These are phyloP conservation scores for Chrysanthemum makinoi DNA, from an alignment of 129 eudicot species.

Conservation along the genomic window DNA sequence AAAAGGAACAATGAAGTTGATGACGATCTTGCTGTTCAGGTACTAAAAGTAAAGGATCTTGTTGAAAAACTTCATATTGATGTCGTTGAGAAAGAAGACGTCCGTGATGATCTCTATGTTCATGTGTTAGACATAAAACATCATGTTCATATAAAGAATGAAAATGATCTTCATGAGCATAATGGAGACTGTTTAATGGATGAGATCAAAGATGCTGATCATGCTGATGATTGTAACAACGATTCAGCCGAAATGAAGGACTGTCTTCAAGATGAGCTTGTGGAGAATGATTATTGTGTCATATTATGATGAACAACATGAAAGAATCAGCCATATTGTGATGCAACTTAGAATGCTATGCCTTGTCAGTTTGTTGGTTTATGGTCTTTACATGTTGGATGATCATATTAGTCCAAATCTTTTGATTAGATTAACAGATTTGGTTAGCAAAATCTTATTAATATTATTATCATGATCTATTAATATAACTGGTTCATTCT, in stretches of 20 bases:
- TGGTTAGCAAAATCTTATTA: no score
- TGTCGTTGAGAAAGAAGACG: neutral
- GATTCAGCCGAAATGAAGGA: neutral
- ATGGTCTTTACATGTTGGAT: no score
- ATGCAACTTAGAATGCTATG: no score
- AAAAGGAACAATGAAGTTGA: neutral
- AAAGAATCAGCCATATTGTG: no score
- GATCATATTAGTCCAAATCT: no score
- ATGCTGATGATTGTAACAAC: neutral
- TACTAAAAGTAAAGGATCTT: conserved; percentile 6
- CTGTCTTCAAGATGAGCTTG: neutral
- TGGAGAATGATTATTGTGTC: neutral
- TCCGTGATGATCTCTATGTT: neutral
- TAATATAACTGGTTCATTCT: no score
- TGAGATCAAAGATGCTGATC: neutral
- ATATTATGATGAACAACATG: no score
- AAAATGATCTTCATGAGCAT: neutral
- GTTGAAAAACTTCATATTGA: neutral
- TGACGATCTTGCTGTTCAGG: neutral
- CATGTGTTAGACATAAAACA: neutral
- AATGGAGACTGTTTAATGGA: neutral
- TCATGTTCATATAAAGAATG: conserved; percentile 7
- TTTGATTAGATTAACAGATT: no score
- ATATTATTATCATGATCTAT: no score
- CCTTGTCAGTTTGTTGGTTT: no score